Base-by-base conservation (phyloP, 257 asterid species). In the Mitragyna speciosa region DNA sequence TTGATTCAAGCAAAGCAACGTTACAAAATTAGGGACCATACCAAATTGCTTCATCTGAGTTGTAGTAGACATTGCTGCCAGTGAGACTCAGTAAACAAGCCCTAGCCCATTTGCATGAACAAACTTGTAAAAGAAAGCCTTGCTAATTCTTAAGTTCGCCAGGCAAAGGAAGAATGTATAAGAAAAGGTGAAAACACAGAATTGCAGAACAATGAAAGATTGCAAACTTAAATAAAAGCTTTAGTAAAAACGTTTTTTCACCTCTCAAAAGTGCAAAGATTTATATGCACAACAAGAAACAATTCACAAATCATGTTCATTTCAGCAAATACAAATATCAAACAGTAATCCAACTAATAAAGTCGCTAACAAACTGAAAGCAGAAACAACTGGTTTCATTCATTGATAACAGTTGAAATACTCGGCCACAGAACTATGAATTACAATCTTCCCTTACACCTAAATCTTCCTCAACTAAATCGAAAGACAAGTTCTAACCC, bases 311-410 rank as follows among this genome's bases (percentile, higher is more conserved):
- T 15, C 70, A 14, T 6, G 14, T 15, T 31, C 6, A 33, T 15
- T 66, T 1, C n/a, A 4, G 10, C 45, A 30, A 31, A 39, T 28
- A 15, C 7, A 56, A 22, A 58, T 22, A 24, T 2, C 28, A 58
- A 58, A 20, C 30, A 1, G 14, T 8, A 58, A 58, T 7, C 19
- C 41, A 12, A 6, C 72, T 31, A 67, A 36, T 17, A 67, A 15
- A 33, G 5, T 6, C 15, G 22, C 0, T 17, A 9, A 10, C 22
- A 16, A 72, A 16, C 17, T 7, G 31, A 19, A 22, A 36, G 69
- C 52, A 58, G 79, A 76, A 76, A 76, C 72, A 45, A 43, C 63
- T 7, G 20, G 48, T 76, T 76, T 63, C 79, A 76, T 76, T 63
- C 7, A 49, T 61, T 64, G 33, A 70, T 15, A 78, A 39, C 43